phyloP scores from a whole-genome alignment of 345 rosid genomes.

The Rhodamnia rubescens region DNA sequence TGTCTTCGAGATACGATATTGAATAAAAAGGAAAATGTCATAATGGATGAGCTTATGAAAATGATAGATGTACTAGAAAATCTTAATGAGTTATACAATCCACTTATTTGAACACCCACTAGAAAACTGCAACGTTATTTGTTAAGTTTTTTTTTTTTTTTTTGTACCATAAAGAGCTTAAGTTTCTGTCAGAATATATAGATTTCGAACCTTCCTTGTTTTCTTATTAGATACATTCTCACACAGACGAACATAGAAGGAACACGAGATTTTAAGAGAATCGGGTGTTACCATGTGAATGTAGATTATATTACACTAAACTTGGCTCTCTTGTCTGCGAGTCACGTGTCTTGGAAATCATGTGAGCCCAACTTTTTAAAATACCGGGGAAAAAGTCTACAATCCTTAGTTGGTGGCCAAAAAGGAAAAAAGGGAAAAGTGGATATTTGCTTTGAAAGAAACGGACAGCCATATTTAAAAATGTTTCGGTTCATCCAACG shows the following conservation, averaged over 20 bases:
- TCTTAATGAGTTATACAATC: background rate
- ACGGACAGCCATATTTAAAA: background rate
- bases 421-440: background rate
- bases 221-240: too few species aligned
- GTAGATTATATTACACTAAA: background rate
- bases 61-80: background rate
- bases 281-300: background rate
- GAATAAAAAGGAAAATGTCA: background rate
- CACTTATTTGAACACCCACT: too few species aligned
- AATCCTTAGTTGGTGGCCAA: background rate
- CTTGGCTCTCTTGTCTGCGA: background rate
- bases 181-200: too few species aligned
- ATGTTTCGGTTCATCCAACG: background rate
- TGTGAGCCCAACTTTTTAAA: background rate
- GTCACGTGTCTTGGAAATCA: background rate
- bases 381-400: background rate
- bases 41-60: too few species aligned
- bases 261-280: background rate
- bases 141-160: too few species aligned
- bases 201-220: too few species aligned
- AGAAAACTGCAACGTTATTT: too few species aligned
- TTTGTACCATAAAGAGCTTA: background rate
- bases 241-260: too few species aligned
- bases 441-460: background rate
- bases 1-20: background rate